Conservation (phyloP, 441 rosid genomes). For the Macaranga tanarius region DNA sequence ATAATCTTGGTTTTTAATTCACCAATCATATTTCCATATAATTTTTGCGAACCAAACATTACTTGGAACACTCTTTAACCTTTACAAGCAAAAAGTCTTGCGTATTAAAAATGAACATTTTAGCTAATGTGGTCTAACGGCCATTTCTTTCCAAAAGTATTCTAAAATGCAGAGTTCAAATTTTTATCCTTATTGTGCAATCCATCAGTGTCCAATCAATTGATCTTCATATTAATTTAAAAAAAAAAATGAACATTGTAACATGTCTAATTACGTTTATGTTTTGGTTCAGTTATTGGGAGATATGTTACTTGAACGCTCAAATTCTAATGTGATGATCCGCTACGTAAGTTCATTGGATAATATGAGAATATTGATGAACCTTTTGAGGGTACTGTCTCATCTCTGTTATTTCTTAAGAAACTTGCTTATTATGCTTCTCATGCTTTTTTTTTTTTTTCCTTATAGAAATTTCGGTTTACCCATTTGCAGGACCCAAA, state of each 20-base stretch:
- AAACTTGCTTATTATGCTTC: not conserved
- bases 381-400: constrained; percentile 61
- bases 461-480: constrained; percentile 5
- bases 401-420: not conserved
- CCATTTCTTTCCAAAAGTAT: no score
- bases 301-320: constrained; percentile 74
- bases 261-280: not conserved
- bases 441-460: not conserved
- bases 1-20: no score
- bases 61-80: no score
- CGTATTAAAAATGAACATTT: no score
- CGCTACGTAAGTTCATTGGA: constrained; percentile 77
- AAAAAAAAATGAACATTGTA: no score
- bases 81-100: no score
- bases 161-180: no score
- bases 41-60: not conserved
- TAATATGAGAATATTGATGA: constrained; percentile 83
- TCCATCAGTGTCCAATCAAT: no score
- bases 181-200: no score
- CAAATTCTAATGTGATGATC: constrained; percentile 69
- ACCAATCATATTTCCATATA: not conserved
- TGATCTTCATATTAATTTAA: no score
- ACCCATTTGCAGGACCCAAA: constrained; percentile 52
- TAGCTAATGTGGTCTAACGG: no score
- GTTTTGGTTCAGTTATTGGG: constrained; percentile 47